These are phyloP conservation scores for Fonsecaea erecta DNA, from an alignment of 2,329 filamentous ascomycete genomes.

Conservation along the genomic window DNA sequence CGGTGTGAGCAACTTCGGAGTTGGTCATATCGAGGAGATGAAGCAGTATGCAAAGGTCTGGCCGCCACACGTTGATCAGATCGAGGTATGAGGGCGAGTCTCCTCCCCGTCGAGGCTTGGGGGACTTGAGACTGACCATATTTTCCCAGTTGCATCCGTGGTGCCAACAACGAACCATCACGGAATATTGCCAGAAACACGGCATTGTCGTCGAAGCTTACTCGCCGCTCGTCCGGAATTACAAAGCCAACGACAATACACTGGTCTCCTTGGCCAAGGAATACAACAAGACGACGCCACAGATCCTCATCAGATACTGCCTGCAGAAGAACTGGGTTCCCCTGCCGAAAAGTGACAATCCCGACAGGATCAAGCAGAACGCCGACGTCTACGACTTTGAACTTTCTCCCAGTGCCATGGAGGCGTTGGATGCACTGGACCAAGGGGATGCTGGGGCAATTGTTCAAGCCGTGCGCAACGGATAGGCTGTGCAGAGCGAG, in stretches of 20 bases:
- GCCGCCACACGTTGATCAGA: conserved; percentile 75
- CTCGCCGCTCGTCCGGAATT: conserved; percentile 64
- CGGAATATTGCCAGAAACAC: conserved; percentile 59
- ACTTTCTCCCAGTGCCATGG: conserved; percentile 63
- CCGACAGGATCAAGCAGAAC: conserved; percentile 70
- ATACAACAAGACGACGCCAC: conserved; percentile 73
- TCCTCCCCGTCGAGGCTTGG: neutral
- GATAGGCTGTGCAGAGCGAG: conserved; percentile 34
- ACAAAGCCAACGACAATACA: conserved; percentile 71
- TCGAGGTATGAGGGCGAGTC: conserved; percentile 59
- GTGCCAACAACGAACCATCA: conserved; percentile 67
- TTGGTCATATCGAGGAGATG: conserved; percentile 71
- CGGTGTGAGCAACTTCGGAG: conserved; percentile 74
- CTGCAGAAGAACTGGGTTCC: conserved; percentile 77
- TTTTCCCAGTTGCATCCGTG: conserved; percentile 68
- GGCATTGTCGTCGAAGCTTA: conserved; percentile 61
- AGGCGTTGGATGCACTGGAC: conserved; percentile 56
- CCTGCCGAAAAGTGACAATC: conserved; percentile 73
- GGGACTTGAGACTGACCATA: neutral
- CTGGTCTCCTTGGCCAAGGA: conserved; percentile 70
- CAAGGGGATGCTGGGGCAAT: conserved; percentile 55
- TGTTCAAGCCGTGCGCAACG: conserved; percentile 53
- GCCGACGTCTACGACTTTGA: conserved; percentile 65
- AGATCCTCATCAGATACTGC: conserved; percentile 80
- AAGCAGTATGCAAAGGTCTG: conserved; percentile 67